A percentile compares a stretch with the other conserved stretches of the same genome.
Conservation (phyloP, 345 rosid species). For the Eucalyptus dawsonii region DNA sequence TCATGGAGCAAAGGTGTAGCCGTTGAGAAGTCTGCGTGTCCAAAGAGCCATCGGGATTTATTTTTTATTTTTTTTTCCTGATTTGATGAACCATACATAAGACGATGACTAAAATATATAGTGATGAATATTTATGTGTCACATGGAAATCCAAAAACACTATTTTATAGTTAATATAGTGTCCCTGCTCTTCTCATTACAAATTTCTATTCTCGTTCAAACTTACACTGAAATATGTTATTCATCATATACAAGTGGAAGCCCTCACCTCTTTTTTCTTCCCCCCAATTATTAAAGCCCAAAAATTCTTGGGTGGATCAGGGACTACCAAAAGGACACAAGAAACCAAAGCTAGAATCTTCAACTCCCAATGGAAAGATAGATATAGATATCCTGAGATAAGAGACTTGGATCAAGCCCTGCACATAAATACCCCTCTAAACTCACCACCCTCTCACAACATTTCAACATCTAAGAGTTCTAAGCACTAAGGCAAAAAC, state of each 20-base stretch:
- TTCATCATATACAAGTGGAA: not conserved
- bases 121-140: not conserved
- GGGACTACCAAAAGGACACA: conserved; percentile 16
- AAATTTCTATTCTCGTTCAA: not conserved
- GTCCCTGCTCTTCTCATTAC: not conserved
- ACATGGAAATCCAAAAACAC: not conserved
- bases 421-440: conserved; percentile 7
- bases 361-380: conserved; percentile 31
- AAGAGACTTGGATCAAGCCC: conserved; percentile 3
- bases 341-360: conserved; percentile 20
- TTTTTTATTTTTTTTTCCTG: too few relatives aligned
- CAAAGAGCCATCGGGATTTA: not conserved
- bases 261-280: not conserved
- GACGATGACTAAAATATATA: not conserved
- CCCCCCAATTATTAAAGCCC: not conserved
- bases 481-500: not conserved
- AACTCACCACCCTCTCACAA: not conserved
- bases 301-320: conserved; percentile 10
- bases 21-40: not conserved
- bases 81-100: not conserved
- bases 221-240: not conserved
- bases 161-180: not conserved
- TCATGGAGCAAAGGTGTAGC: not conserved
- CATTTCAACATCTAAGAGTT: not conserved
- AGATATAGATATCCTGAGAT: conserved; percentile 36